Percentiles rank a stretch among this genome's conserved stretches.
Conservation (phyloP, 2,329 filamentous ascomycete genomes). For the Colletotrichum gloeosporioides region DNA sequence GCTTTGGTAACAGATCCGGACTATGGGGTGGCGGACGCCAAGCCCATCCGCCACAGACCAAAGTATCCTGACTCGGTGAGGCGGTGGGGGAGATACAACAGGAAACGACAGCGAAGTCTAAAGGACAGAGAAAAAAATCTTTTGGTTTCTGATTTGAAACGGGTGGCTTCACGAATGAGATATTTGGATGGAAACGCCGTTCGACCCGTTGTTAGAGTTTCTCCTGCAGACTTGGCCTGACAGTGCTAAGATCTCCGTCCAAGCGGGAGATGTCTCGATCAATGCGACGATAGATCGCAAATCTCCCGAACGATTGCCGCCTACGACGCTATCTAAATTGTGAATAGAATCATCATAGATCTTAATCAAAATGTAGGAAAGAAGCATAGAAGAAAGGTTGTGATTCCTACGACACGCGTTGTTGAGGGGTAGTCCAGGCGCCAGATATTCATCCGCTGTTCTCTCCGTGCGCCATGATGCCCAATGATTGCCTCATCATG, state of each 20-base stretch:
- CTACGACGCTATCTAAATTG: neutral
- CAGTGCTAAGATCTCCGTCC: constrained; percentile 3
- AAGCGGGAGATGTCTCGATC: neutral
- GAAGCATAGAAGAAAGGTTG: neutral
- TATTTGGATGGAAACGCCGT: neutral
- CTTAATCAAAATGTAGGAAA: neutral
- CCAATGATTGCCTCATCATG: neutral
- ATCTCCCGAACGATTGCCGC: neutral
- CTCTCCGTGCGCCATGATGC: neutral
- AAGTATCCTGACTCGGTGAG: neutral
- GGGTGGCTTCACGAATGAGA: neutral
- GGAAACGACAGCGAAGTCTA: neutral
- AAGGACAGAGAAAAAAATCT: neutral
- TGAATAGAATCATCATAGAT: neutral
- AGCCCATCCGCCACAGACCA: neutral
- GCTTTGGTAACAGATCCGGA: neutral
- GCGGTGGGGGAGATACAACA: neutral
- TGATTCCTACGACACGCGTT: neutral
- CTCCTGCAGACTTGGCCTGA: neutral
- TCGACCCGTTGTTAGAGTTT: neutral
- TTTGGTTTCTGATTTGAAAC: constrained; percentile 18
- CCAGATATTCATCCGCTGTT: neutral
- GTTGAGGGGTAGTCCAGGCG: neutral
- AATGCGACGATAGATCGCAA: neutral
- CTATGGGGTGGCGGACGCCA: neutral